Evolutionary conservation across 345 rosid genomes (phyloP), one percentile per base, ranked within the genome.

Genomic region (Durio zibethinus): DNA sequence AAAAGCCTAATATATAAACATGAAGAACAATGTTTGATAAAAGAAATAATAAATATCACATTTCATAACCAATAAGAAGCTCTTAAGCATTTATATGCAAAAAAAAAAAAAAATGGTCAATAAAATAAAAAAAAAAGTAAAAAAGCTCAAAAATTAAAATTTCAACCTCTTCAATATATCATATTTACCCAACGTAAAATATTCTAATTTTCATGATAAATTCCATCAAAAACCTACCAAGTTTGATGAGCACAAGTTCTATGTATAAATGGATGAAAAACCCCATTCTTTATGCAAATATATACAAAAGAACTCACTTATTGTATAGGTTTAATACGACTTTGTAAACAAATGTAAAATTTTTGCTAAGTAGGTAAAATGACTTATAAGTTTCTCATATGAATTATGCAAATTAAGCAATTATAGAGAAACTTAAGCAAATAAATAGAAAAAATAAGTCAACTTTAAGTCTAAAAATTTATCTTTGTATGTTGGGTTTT

Each of bases 401-500:
- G 31, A 56, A 36, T 57, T 31, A 62, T 14, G 11, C 45, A 47
- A 62, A 42, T 61, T 45, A 27, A 69, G 16, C 18, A 36, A 38
- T 7, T 56, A 4, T 5, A 20, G 23, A 38, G 67, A 57, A 25
- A 42, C 45, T 52, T 0, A 27, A 43, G 63, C 10, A 50, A 62
- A 8, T 60, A 10, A 20, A 33, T 57, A 18, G 54, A 48, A 3
- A 16, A 48, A 31, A 4, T 2, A n/a, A 66, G 56, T 3, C 10
- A 23, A 40, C 25, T 38, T 42, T 43, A 25, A 50, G 54, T 68
- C 27, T 54, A 68, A 68, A 25, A 25, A 11, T 74, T 79, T 87
- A 93, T 98, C 88, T 94, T 90, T 21, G 97, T 90, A 66, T 91
- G 86, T 73, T 94, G 98, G 76, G 86, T 93, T 79, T 90, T 94